Base-by-base conservation (phyloP, 495 filamentous ascomycete genomes). In the Polyplosphaeria fusca region DNA sequence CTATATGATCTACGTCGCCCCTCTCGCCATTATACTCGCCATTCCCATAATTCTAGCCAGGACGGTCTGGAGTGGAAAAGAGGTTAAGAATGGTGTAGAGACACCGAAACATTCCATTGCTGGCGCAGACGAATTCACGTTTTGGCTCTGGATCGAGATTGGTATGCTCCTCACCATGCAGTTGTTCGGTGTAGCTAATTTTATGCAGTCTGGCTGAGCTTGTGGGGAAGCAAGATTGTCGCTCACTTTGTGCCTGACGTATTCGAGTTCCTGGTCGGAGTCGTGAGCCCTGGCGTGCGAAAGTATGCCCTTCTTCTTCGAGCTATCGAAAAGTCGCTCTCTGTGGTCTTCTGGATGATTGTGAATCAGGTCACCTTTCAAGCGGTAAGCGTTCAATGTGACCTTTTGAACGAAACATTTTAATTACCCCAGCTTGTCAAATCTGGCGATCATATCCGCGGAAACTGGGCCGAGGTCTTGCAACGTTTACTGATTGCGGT, bases 141-240 rank as follows among this genome's bases (percentile, higher is more conserved):
- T 98, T 61, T 97, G 92, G 65, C 74, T 84, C 24, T 98, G 93
- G 93, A 79, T 98, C 61, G 89, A 95, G 70, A 79, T 95, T 43
- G 66, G 70, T 55, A 63, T 52, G 69, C 5, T 11, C 9, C 5
- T 5, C 39, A 20, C 18, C n/a, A 5, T 11, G 11, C 5, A 5
- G 18, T 43, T 43, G 39, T 20, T 12, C 19, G 5, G 9, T 20
- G 39, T 5, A 12, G 39, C 39, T 9, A 43, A 19, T 20, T 5
- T 24, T 11, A 28, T 14, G 25, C 52, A 51, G 81, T 94, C 24
- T 96, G 91, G 92, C 74, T 91, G 37, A 80, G 83, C 51, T 76
- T 97, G 47, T 98, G 93, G 93, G 79, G 81, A 20, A 86, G 83
- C 39, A 98, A 98, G 73, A 68, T 95, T 28, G 76, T 87, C 22